Base-by-base conservation (phyloP, 371 early-diverging fungal species). In the Sporodiniella umbellata region DNA sequence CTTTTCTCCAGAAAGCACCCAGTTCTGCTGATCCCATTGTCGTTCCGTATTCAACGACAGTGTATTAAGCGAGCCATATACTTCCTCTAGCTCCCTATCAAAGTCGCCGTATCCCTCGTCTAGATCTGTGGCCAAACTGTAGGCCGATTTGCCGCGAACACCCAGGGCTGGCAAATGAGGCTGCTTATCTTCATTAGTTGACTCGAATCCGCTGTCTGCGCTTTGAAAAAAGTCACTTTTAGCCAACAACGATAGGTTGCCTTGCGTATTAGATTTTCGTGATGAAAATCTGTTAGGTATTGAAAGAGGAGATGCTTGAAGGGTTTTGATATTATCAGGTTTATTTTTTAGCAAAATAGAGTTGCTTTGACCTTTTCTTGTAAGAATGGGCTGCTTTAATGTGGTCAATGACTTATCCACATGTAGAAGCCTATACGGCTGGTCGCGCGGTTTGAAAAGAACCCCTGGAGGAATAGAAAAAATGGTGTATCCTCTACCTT, bases 401-500 rank as follows among this genome's bases (percentile, higher is more conserved):
- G 49, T 53, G 15, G 62, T 58, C 51, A 64, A 59, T 51, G 66
- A 66, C 43, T 66, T 68, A 0, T 58, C 54, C 0, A 64, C 64
- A 15, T 60, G 54, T 19, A 72, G 28, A 26, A 68, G 68, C 42
- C 56, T 56, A 33, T 71, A 28, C 42, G 89, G 90, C 52, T 80
- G 83, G 42, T 86, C 90, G 8, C 89, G 78, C 19, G 96, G 98
- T 39, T 90, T 78, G 62, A 87, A 95, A n/a, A 94, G 62, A 2
- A 85, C 76, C 11, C 86, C 83, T 15, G 79, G 78, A n/a, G 92
- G 93, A 23, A 93, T 83, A 12, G 85, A 83, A 59, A 81, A 90
- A 12, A 90, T 80, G 0, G 85, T 84, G 40, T 85, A 87, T 24
- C 84, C 86, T 67, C 78, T 79, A 25, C 90, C 92, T 50, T 80